Evolutionary conservation across 1,284 basidiomycete genomes (phyloP).

Genomic region (Cutaneotrichosporon curvatum): DNA sequence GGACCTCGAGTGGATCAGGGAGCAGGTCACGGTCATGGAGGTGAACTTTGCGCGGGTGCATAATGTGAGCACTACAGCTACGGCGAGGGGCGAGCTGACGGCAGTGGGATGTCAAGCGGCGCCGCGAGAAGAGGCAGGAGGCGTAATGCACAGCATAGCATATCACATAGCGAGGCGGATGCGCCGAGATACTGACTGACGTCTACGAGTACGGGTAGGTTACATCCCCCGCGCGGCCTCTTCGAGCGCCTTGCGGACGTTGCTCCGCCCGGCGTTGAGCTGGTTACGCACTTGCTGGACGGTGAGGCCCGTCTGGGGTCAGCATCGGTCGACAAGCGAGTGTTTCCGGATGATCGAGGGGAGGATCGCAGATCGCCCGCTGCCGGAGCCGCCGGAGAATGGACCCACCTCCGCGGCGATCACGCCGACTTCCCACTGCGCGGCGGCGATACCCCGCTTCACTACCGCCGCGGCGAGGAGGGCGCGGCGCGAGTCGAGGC

Average conservation of each 20-base stretch:
- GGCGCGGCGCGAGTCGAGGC: background rate
- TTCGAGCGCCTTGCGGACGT: conserved; percentile 15
- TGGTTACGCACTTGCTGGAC: conserved; percentile 27
- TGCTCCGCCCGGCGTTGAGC: conserved; percentile 25
- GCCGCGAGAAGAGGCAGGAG: conserved; percentile 13
- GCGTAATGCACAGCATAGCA: background rate
- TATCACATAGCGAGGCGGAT: too few relatives aligned
- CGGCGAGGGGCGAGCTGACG: conserved; percentile 1
- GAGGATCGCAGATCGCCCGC: background rate
- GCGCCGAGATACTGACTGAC: too few relatives aligned
- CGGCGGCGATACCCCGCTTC: conserved; percentile 13
- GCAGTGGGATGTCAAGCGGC: conserved; percentile 46
- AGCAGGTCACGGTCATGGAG: conserved; percentile 93
- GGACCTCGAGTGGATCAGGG: conserved; percentile 87
- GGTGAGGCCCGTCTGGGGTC: conserved; percentile 26
- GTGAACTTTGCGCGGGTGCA: conserved; percentile 95
- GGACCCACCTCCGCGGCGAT: conserved; percentile 21
- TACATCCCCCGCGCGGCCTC: background rate
- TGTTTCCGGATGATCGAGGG: too few relatives aligned
- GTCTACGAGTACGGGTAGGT: too few relatives aligned
- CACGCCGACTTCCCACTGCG: conserved; percentile 15
- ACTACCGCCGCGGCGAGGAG: background rate
- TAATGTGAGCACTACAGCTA: conserved; percentile 52
- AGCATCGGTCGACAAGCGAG: background rate
- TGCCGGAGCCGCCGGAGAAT: too few relatives aligned